Conservation (phyloP, 2,329 filamentous ascomycete species). For the Cladosporium oxysporum region DNA sequence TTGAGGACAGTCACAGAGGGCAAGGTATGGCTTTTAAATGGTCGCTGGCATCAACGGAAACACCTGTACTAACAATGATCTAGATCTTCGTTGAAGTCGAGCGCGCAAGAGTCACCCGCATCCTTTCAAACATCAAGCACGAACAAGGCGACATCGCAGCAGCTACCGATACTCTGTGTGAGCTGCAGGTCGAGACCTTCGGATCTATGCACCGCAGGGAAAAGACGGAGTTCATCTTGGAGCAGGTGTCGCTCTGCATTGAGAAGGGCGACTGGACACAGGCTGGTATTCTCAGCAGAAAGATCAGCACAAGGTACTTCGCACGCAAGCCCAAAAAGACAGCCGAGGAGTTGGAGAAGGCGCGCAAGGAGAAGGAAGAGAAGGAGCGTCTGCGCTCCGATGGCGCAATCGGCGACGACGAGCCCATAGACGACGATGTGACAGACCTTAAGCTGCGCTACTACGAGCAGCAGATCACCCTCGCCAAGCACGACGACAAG, state of each 20-base stretch:
- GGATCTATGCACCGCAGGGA: conserved; percentile 96
- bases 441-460: conserved; percentile 94
- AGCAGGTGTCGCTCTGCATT: conserved; percentile 93
- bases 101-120: conserved; percentile 89
- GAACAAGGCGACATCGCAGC: conserved; percentile 87
- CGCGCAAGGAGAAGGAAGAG: conserved; percentile 80
- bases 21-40: conserved; percentile 62
- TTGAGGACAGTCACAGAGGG: conserved; percentile 95
- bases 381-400: conserved; percentile 72
- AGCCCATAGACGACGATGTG: conserved; percentile 81
- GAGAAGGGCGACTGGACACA: conserved; percentile 96
- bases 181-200: conserved; percentile 98
- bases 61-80: neutral
- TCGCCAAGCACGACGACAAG: conserved; percentile 96
- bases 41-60: neutral
- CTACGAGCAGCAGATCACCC: conserved; percentile 94
- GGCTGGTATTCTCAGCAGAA: conserved; percentile 87
- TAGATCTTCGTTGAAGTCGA: conserved; percentile 98
- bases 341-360: conserved; percentile 84
- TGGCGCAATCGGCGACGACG: conserved; percentile 63
- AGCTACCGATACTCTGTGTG: conserved; percentile 90
- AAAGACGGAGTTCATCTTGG: conserved; percentile 98
- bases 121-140: conserved; percentile 97
- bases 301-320: conserved; percentile 95
- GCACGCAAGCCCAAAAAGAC: conserved; percentile 88